A percentile compares a stretch with the other conserved stretches of the same genome.
These are phyloP conservation scores for Capronia americana DNA, from an alignment of 2,329 filamentous ascomycete genomes.

Conservation along the genomic window DNA sequence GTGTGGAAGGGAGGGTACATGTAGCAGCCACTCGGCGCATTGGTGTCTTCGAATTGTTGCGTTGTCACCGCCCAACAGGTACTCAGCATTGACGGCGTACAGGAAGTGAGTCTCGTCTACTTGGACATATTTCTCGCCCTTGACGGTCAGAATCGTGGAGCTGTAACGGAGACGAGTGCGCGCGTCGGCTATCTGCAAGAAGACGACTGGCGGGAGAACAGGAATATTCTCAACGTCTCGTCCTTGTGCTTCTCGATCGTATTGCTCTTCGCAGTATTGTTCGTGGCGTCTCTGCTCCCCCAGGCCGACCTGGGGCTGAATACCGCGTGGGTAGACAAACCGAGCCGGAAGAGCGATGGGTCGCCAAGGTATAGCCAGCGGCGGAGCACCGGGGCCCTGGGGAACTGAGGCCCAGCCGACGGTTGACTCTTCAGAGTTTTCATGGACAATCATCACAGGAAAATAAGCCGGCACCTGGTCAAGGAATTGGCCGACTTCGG, in stretches of 20 bases:
- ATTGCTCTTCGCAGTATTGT: neutral
- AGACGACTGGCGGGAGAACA: conserved; percentile 19
- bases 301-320: neutral
- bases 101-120: conserved; percentile 13
- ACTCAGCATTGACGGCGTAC: conserved; percentile 17
- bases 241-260: neutral
- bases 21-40: conserved; percentile 6
- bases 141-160: conserved; percentile 17
- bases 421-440: neutral
- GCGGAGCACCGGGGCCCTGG: neutral
- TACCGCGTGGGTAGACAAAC: neutral
- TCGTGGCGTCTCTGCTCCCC: neutral
- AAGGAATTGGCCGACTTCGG: too few species aligned
- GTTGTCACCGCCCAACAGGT: conserved; percentile 14
- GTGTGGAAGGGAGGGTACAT: neutral
- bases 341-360: neutral
- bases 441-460: neutral
- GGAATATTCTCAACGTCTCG: neutral
- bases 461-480: neutral
- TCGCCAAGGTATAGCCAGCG: neutral
- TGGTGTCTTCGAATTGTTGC: conserved; percentile 12
- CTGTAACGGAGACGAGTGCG: conserved; percentile 18
- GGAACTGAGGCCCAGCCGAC: neutral
- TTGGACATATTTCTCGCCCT: conserved; percentile 20
- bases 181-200: conserved; percentile 12